Base-by-base conservation (phyloP, 2,329 filamentous ascomycete genomes). In the Macrophomina pseudophaseolina region DNA sequence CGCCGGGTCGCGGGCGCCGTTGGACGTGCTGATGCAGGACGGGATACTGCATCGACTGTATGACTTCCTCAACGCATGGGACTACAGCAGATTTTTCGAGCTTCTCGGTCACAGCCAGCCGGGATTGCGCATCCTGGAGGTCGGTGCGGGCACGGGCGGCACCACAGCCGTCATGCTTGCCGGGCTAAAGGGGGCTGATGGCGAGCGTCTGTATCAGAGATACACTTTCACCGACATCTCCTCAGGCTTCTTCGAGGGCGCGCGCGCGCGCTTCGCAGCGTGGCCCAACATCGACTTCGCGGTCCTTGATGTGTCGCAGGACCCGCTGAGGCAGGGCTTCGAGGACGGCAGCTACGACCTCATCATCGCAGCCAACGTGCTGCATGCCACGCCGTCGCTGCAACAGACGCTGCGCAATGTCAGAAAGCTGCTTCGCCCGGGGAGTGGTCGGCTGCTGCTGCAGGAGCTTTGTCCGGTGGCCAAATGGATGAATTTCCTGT, bases 361-460 rank as follows among this genome's bases (percentile, higher is more conserved):
- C 16, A 18, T 68, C 12, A 5, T 68, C 18, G 64, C 49, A 51
- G 32, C 14, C 18, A 56, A 68, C 30, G 70, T 72, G 8, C 32
- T 53, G 4, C 67, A 66, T 16, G 70, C 70, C 1, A 70, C 68
- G 0, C 12, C 32, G 2, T 30, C 66, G 4, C 30, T 69, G 16
- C 53, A 65, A 4, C 6, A 64, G 9, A 67, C 71, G 0, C 11
- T 74, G 42, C 5, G n/a, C 3, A 67, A 72, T 32, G 48, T 68
- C 0, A 66, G 70, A 4, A 40, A 54, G 6, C 54, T 76, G 2
- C 67, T 75, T 0, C 70, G 68, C n/a, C 80, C 83, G 35, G 35
- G 35, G 0, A 81, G 79, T 1, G 84, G 83, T 0, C 77, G 80
- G n/a, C 70, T 86, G 0, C 32, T 85, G 68, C 75, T 66, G 8